Percentiles rank a stretch among this genome's conserved stretches.
Conservation (phyloP, 306 rosid genomes). For the Pyrus bretschneideri region DNA sequence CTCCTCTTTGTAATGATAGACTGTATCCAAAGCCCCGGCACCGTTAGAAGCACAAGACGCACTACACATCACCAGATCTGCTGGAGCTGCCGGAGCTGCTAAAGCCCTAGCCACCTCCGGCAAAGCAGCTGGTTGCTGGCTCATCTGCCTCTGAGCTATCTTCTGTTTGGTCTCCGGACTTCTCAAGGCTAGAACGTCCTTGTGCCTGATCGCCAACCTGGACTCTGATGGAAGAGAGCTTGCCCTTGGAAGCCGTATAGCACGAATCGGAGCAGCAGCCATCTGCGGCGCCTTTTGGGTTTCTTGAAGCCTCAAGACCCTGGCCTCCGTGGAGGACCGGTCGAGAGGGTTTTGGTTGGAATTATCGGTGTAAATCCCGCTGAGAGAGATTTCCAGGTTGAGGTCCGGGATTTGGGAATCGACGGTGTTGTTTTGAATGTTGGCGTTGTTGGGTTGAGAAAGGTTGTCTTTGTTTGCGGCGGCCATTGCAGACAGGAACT, state of each 20-base stretch:
- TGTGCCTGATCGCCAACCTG: conserved; percentile 7
- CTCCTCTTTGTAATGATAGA: conserved; percentile 17
- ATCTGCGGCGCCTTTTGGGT: not conserved
- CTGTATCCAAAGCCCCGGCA: conserved; percentile 15
- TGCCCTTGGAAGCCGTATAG: conserved; percentile 13
- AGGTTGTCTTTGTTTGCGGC: not conserved
- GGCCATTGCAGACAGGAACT: not conserved
- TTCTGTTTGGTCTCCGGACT: conserved; percentile 27
- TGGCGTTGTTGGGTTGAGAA: not conserved
- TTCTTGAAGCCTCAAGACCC: not conserved
- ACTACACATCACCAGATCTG: not conserved
- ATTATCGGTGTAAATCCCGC: conserved; percentile 9
- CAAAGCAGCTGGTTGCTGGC: conserved; percentile 12
- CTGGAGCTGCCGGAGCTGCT: not conserved
- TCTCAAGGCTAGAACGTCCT: conserved; percentile 18
- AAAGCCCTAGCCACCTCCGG: conserved; percentile 2
- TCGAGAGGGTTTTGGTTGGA: conserved; percentile 1
- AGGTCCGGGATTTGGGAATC: conserved; percentile 22
- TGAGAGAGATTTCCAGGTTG: conserved; percentile 35
- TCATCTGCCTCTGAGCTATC: conserved; percentile 18
- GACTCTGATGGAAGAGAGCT: conserved; percentile 26
- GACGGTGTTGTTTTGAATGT: not conserved
- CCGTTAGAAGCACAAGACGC: conserved; percentile 26
- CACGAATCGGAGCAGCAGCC: conserved; percentile 1
- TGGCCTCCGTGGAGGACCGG: conserved; percentile 23